A percentile compares a stretch with the other conserved stretches of the same genome.
Evolutionary conservation across 148 eudicot species (phyloP).

Genomic region (Rhododendron simsii): DNA sequence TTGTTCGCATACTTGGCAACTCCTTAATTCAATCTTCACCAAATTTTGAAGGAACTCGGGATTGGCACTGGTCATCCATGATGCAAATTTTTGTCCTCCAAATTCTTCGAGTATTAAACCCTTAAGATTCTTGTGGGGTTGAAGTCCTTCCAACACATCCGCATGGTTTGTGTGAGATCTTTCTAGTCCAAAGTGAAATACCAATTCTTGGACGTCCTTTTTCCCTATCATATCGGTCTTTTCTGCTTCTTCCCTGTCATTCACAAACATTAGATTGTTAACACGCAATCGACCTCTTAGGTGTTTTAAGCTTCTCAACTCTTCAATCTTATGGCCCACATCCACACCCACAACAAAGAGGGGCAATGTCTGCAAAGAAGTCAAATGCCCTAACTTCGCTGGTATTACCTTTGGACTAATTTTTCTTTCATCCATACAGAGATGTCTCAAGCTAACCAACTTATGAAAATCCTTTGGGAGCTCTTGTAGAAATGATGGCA

Average conservation of each 20-base stretch:
- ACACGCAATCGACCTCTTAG: not conserved
- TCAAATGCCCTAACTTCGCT: not conserved
- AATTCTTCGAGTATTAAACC: not conserved
- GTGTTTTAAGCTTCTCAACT: not conserved
- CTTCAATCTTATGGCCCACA: not conserved
- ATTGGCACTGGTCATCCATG: not conserved
- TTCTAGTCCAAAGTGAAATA: not conserved
- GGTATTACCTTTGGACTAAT: not conserved
- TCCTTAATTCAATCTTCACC: not conserved
- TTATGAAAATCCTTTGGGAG: too few relatives aligned
- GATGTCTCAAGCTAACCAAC: too few relatives aligned
- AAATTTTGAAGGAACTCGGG: not conserved
- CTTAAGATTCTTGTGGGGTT: not conserved
- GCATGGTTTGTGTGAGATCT: not conserved
- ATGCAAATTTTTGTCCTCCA: not conserved
- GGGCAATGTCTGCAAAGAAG: not conserved
- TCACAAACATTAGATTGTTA: not conserved
- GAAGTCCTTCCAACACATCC: not conserved
- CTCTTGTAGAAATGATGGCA: not conserved
- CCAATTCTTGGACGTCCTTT: not conserved
- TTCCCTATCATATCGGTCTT: not conserved
- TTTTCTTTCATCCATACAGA: not conserved
- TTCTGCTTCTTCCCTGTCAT: not conserved
- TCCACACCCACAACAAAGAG: slow-evolving; percentile 1
- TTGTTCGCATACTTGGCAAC: not conserved